Evolutionary conservation across 192 early-diverging fungal genomes (phyloP), one percentile per base, ranked within the genome.

Genomic region (Chytriomyces hyalinus): DNA sequence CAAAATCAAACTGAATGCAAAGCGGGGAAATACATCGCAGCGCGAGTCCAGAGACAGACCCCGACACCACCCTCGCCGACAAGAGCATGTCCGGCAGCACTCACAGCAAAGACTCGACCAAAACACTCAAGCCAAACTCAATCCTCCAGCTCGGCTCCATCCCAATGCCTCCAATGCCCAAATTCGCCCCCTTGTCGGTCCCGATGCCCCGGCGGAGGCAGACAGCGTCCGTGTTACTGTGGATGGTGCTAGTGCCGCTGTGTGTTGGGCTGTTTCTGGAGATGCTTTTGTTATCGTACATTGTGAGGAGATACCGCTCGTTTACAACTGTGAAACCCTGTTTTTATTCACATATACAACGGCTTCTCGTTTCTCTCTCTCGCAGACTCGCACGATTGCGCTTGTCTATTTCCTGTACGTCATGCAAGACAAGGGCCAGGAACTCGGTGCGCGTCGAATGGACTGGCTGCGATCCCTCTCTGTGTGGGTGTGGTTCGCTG

Each of bases 331-430:
- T 82, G 5, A 66, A 87, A 80, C 78, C 78, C 57, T 76, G 83
- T 53, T 66, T 85, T 10, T 13, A 4, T 15, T 28, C 11, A 13
- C 43, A 13, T 3, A 3, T 9, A 15, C 66, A n/a, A 5, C 36
- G 76, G 91, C 90, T 86, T 87, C 91, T 0, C 57, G 89, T 6
- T 72, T 92, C 22, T 86, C 79, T 10, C 76, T 65, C 6, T 60
- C 44, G 1, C 44, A 70, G 76, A 78, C 77, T 20, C 77, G 67
- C 6, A 61, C 80, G 17, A 79, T 79, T 28, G 77, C 73, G 11
- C 78, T 93, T 17, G 85, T 90, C 44, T 98, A 98, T 78, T 80
- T 92, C 20, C 88, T 93, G 22, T 97, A 89, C 74, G 80, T 94
- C 28, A 81, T 90, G 63, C 82, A 93, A 62, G 95, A 97, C 80